phyloP scores from a whole-genome alignment of 164 flowering plant species.

The Magnolia sinica region DNA sequence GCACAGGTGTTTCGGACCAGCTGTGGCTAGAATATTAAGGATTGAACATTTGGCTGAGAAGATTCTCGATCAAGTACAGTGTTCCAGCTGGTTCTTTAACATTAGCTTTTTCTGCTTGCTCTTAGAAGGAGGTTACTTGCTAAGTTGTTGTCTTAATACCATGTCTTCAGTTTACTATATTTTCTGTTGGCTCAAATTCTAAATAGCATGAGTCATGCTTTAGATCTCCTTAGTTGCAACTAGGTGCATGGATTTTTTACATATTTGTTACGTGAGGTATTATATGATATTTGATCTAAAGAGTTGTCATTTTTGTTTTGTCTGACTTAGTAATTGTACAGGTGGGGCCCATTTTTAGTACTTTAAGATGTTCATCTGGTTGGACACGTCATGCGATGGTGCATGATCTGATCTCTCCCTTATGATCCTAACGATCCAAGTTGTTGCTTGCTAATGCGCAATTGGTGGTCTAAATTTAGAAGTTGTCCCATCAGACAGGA shows the following conservation, averaged over 20 bases:
- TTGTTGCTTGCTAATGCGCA: not conserved
- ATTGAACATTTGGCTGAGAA: slow-evolving; percentile 77
- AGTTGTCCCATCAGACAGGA: not conserved
- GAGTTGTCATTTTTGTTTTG: not conserved
- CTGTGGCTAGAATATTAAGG: slow-evolving; percentile 65
- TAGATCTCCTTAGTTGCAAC: not conserved
- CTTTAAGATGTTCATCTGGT: not conserved
- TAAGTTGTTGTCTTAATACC: not conserved
- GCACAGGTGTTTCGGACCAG: slow-evolving; percentile 54
- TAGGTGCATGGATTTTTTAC: not conserved
- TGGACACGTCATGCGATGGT: not conserved
- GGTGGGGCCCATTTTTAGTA: not conserved
- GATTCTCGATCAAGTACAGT: slow-evolving; percentile 69
- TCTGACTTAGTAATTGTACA: not conserved
- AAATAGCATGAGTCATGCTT: not conserved
- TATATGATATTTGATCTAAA: too few species aligned
- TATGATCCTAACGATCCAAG: not conserved
- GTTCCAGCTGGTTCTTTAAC: not conserved
- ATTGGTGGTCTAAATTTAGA: not conserved
- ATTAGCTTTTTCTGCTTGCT: not conserved
- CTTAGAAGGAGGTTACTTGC: not conserved
- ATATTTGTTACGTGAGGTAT: too few species aligned
- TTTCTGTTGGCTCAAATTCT: not conserved
- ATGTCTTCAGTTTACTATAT: not conserved
- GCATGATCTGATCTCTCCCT: not conserved